These are phyloP conservation scores for Ogataea corticis DNA, from an alignment of 805 yeast species.

Conservation along the genomic window DNA sequence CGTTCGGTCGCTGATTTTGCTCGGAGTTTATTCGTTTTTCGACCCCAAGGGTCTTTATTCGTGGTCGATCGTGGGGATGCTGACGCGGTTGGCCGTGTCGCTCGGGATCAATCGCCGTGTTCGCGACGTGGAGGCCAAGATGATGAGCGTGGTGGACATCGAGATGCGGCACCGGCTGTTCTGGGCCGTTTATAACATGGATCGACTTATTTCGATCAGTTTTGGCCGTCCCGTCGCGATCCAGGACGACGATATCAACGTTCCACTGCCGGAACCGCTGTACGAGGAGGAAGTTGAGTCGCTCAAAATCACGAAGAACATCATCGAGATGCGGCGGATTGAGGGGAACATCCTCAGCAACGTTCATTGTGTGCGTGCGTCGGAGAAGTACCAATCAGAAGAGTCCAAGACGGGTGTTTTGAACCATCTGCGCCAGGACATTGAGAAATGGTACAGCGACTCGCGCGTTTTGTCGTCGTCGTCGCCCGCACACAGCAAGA, in stretches of 20 bases:
- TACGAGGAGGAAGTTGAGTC: constrained; percentile 43
- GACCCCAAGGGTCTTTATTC: constrained; percentile 50
- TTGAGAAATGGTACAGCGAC: constrained; percentile 38
- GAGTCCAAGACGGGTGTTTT: constrained; percentile 38
- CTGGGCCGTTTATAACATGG: constrained; percentile 33
- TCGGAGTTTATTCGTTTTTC: constrained; percentile 52
- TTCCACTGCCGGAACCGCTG: constrained; percentile 34
- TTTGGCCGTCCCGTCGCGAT: constrained; percentile 31
- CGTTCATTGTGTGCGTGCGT: constrained; percentile 47
- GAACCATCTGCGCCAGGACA: constrained; percentile 35
- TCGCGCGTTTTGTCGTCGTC: constrained; percentile 24
- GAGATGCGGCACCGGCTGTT: constrained; percentile 44
- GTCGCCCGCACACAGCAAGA: constrained; percentile 6
- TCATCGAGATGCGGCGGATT: constrained; percentile 45
- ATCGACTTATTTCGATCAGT: constrained; percentile 29
- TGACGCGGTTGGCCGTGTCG: constrained; percentile 44
- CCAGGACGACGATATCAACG: constrained; percentile 30
- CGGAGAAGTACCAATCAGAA: constrained; percentile 29
- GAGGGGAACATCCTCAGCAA: constrained; percentile 48
- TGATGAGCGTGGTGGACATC: constrained; percentile 35
- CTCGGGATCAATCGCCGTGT: constrained; percentile 47
- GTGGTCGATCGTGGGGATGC: constrained; percentile 53
- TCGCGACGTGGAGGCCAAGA: constrained; percentile 29
- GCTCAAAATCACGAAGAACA: constrained; percentile 40
- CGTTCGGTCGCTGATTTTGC: constrained; percentile 41